phyloP scores from a whole-genome alignment of 306 rosid species.

The Castanea sativa region DNA sequence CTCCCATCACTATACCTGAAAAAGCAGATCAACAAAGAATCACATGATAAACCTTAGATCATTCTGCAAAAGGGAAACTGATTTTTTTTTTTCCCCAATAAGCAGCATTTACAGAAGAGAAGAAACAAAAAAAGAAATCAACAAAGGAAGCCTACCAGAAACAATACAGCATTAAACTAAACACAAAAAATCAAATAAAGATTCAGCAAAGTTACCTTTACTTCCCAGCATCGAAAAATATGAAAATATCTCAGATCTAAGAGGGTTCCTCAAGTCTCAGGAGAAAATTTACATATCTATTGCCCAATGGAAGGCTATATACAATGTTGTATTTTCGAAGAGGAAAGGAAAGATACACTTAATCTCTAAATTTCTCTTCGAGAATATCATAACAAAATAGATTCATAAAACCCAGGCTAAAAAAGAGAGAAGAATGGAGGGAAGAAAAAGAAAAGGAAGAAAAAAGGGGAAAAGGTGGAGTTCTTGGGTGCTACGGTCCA shows the following conservation, averaged over 20 bases:
- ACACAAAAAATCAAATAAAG: neutral
- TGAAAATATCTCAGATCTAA: constrained; percentile 31
- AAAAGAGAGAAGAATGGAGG: constrained; percentile 15
- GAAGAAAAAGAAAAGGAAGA: no score
- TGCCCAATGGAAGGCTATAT: constrained; percentile 41
- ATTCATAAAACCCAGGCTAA: constrained; percentile 17
- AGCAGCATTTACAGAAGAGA: neutral
- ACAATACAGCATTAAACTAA: neutral
- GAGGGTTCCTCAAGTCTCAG: constrained; percentile 25
- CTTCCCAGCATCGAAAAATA: constrained; percentile 30
- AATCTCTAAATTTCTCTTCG: constrained; percentile 24
- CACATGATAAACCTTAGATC: neutral
- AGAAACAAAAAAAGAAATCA: neutral
- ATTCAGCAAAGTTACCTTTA: constrained; percentile 26
- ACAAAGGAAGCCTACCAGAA: neutral
- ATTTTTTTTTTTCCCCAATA: neutral
- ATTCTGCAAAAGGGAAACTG: neutral
- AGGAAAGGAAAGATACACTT: constrained; percentile 14
- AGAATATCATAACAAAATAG: constrained; percentile 19
- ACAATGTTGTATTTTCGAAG: constrained; percentile 34
- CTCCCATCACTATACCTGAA: neutral
- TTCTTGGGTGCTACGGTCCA: constrained; percentile 27
- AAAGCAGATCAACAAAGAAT: neutral
- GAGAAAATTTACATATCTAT: constrained; percentile 42
- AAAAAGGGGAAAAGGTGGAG: neutral